Base-by-base conservation (phyloP, 495 filamentous ascomycete genomes). In the Penicillium waksmanii region DNA sequence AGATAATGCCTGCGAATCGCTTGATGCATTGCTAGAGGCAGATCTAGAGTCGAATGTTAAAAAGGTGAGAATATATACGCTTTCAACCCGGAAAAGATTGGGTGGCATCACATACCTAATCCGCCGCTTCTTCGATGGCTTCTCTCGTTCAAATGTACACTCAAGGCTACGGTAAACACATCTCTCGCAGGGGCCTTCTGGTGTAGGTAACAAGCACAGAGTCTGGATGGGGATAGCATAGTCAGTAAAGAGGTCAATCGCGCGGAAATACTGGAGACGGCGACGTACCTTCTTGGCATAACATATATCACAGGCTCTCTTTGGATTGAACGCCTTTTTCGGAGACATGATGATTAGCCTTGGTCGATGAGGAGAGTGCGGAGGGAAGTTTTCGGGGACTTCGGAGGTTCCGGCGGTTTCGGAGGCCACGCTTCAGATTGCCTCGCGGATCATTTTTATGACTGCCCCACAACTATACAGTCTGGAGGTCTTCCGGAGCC, bases 71-170 rank as follows among this genome's bases (percentile, higher is more conserved):
- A 31, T 31, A 6, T 7, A 4, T 8, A 9, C 6, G 8, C 27
- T 31, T 31, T 31, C 27, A 31, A 31, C 1, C 27, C 27, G 6
- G 5, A 31, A 31, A 31, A 9, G 8, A 5, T 9, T 31, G 27
- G 8, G 8, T 6, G 27, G 8, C 8, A 31, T 31, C 27, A 31
- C 57, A 40, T 12, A 65, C 62, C 58, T 52, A 9, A 18, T 55
- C 12, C 53, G 48, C 31, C 23, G 48, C 42, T 60, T 66, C 44
- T 60, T 66, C n/a, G 17, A 50, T 11, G 63, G 63, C 21, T 33
- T 57, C n/a, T 63, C 60, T 18, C 63, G 38, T 0, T 63, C 18
- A 13, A 66, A 66, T 6, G 63, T 66, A 23, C 63, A 66, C 33
- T 66, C 60, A 12, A 66, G 38, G 6, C 34, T 50, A 13, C 56